Evolutionary conservation across 345 rosid species (phyloP), one percentile per base, ranked within the genome.

Genomic region (Euphorbia tirucalli): DNA sequence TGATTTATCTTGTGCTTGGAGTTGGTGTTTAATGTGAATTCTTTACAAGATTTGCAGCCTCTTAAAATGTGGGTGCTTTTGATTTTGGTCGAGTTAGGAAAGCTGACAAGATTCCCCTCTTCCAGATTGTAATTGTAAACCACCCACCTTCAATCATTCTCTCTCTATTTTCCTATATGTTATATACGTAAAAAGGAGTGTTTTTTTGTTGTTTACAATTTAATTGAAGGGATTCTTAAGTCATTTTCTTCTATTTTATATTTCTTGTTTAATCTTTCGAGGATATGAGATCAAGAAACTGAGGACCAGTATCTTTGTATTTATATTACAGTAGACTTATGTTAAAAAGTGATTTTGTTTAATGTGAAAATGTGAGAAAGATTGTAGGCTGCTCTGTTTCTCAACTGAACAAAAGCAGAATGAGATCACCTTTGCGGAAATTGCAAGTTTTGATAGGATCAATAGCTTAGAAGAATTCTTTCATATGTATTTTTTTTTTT

Each of bases 71-170:
- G n/a, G 22, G 65, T 63, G 32, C 49, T 68, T n/a, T 65, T 66
- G 60, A 62, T 74, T 74, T 78, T 72, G 74, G 65, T 46, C 11
- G 18, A 48, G 43, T 24, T 31, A 57, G 65, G 71, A 69, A 61
- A 77, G 83, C 81, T 73, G 82, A 75, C 80, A 74, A 78, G 78
- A 76, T 83, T 81, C 82, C 58, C 71, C 22, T 56, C 9, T n/a
- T 65, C 82, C 78, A 69, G 74, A 50, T 25, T 74, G 83, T 71
- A 77, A 35, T 35, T 35, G 39, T 35, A 30, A 75, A 25, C 65
- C 70, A 35, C 70, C 78, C 72, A 30, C 74, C 68, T 71, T 43
- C 76, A 78, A 48, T 50, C 58, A 70, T 69, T 61, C 71, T 14
- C 14, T 56, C 44, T 46, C 66, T 44, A 66, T 78, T 81, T 71